These are phyloP conservation scores for Cutaneotrichosporon sp. DNA, from an alignment of 1,284 basidiomycete genomes.

Conservation along the genomic window DNA sequence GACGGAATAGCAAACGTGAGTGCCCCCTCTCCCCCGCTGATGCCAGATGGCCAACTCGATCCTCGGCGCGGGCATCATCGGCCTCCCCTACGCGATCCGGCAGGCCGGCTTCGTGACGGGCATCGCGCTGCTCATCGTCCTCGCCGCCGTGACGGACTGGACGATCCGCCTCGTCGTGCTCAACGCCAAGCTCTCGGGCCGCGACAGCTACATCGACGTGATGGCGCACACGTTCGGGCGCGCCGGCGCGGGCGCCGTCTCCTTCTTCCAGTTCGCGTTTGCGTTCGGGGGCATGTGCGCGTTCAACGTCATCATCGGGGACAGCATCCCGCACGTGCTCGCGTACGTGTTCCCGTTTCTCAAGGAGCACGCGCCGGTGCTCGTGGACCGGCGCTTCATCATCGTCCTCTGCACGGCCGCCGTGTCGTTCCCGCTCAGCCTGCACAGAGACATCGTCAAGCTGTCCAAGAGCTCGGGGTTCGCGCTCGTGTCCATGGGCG, in stretches of 20 bases:
- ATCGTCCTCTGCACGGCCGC: conserved; percentile 80
- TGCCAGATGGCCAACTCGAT: conserved; percentile 80
- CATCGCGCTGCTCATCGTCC: conserved; percentile 71
- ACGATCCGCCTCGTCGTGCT: conserved; percentile 94
- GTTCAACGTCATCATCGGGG: conserved; percentile 87
- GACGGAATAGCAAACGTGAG: conserved; percentile 53
- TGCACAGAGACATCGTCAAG: conserved; percentile 97
- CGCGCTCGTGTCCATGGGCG: conserved; percentile 86
- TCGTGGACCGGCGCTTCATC: conserved; percentile 85
- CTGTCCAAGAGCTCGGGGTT: conserved; percentile 89
- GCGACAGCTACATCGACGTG: conserved; percentile 85
- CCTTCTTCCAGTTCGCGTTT: conserved; percentile 96
- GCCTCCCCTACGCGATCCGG: conserved; percentile 87
- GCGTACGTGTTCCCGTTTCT: conserved; percentile 81
- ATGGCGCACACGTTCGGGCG: conserved; percentile 94
- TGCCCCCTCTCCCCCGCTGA: too few species aligned
- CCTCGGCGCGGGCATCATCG: conserved; percentile 91
- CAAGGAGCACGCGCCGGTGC: conserved; percentile 64
- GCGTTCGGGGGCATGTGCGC: conserved; percentile 98
- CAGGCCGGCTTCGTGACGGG: conserved; percentile 93
- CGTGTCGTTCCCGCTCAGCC: conserved; percentile 90
- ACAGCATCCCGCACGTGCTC: conserved; percentile 95
- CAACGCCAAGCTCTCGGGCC: conserved; percentile 93
- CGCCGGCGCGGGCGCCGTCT: conserved; percentile 84
- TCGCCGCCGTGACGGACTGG: conserved; percentile 93